Evolutionary conservation across 306 rosid genomes (phyloP).

Genomic region (Rosa persica): DNA sequence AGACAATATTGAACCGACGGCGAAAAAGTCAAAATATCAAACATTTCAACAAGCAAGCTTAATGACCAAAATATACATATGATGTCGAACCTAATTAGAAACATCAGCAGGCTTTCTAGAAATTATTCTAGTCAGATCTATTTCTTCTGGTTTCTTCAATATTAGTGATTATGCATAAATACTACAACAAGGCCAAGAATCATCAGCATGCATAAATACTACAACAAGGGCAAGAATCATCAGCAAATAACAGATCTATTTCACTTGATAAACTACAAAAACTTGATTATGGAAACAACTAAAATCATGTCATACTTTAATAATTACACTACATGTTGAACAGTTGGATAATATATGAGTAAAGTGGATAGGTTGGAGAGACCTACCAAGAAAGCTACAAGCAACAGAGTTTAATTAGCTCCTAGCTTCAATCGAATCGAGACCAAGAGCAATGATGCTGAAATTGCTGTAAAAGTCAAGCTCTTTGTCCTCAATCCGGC

Average conservation of each 20-base stretch:
- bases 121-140: background rate
- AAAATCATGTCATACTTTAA: background rate
- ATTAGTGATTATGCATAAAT: background rate
- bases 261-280: background rate
- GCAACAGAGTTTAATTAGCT: constrained; percentile 89
- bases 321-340: background rate
- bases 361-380: constrained; percentile 1
- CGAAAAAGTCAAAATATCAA: background rate
- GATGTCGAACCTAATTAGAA: background rate
- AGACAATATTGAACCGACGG: background rate
- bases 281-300: background rate
- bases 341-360: background rate
- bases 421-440: constrained; percentile 95
- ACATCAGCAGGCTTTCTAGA: background rate
- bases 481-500: constrained; percentile 90
- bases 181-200: background rate
- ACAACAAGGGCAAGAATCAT: background rate
- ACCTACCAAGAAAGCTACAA: constrained; percentile 46
- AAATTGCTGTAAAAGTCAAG: constrained; percentile 73
- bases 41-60: background rate
- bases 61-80: background rate
- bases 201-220: background rate
- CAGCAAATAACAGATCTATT: background rate
- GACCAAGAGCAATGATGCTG: constrained; percentile 84
- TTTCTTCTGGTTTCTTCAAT: background rate